Evolutionary conservation across 1,139 yeast species (phyloP).

Genomic region (Taphrina confusa): DNA sequence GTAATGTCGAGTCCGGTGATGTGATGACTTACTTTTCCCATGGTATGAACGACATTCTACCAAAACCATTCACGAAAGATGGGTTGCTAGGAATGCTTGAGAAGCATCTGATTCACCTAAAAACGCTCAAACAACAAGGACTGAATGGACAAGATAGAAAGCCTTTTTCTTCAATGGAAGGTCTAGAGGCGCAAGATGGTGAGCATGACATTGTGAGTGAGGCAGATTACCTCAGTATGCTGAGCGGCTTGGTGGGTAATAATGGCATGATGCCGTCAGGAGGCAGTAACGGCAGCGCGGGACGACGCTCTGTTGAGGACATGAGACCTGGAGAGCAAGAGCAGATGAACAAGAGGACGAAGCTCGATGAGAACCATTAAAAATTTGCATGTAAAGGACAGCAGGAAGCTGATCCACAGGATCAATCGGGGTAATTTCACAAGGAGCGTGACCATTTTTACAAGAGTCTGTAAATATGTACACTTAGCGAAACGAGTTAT

Average conservation of each 20-base stretch:
- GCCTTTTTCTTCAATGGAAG: constrained; percentile 43
- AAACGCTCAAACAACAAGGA: constrained; percentile 42
- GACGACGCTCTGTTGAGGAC: constrained; percentile 4
- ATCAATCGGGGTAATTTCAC: too few species aligned
- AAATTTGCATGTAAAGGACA: too few species aligned
- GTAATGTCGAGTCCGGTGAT: constrained; percentile 79
- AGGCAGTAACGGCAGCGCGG: too few species aligned
- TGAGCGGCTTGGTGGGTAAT: constrained; percentile 30
- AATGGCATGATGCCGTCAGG: neutral
- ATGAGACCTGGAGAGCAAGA: constrained; percentile 1
- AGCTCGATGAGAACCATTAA: constrained; percentile 6
- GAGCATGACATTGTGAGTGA: constrained; percentile 19
- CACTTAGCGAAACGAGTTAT: too few species aligned
- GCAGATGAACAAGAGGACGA: constrained; percentile 5
- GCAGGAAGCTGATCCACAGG: too few species aligned
- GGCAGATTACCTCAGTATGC: constrained; percentile 33
- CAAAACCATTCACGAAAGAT: constrained; percentile 87
- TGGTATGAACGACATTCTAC: constrained; percentile 84
- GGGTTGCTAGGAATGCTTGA: constrained; percentile 74
- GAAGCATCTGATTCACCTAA: constrained; percentile 56
- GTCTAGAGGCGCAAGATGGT: neutral
- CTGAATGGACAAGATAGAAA: constrained; percentile 49
- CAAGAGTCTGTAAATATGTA: too few species aligned
- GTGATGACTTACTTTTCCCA: constrained; percentile 76
- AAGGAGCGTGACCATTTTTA: too few species aligned